Evolutionary conservation across 441 rosid species (phyloP).

Genomic region (Syzygium syzygioides): DNA sequence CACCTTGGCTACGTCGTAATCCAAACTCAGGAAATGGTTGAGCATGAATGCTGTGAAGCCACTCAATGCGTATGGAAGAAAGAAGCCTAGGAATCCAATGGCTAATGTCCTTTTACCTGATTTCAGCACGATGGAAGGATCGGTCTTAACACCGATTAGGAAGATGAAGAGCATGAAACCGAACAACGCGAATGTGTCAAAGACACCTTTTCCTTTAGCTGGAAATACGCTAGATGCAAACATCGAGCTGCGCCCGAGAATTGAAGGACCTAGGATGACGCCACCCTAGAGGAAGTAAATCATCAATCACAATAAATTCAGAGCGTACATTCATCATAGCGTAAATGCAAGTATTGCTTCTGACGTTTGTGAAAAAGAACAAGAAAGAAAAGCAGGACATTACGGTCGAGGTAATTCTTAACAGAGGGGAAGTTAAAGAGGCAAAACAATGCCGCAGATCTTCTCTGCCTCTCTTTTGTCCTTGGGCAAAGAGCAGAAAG

Average conservation of each 20-base stretch:
- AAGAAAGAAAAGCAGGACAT: neutral
- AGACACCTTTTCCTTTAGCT: conserved; percentile 6
- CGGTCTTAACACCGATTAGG: conserved; percentile 30
- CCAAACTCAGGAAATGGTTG: conserved; percentile 9
- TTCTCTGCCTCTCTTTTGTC: neutral
- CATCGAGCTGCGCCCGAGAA: conserved; percentile 18
- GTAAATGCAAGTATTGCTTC: neutral
- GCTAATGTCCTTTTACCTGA: conserved; percentile 24
- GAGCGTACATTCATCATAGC: neutral
- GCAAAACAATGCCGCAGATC: neutral
- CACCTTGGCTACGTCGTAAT: neutral
- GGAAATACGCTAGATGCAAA: conserved; percentile 22
- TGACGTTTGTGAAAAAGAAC: neutral
- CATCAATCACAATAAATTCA: neutral
- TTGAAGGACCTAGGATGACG: conserved; percentile 32
- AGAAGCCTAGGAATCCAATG: conserved; percentile 29
- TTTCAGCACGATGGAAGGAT: conserved; percentile 17
- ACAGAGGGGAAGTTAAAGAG: neutral
- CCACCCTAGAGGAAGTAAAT: conserved; percentile 25
- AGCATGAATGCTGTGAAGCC: conserved; percentile 8
- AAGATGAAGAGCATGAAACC: conserved; percentile 31
- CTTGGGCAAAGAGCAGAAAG: neutral
- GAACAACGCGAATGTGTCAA: conserved; percentile 23
- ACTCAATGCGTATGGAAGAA: conserved; percentile 16
- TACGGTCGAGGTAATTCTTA: neutral